Base-by-base conservation (phyloP, 371 early-diverging fungal species). In the Syncephalastrum sp. region DNA sequence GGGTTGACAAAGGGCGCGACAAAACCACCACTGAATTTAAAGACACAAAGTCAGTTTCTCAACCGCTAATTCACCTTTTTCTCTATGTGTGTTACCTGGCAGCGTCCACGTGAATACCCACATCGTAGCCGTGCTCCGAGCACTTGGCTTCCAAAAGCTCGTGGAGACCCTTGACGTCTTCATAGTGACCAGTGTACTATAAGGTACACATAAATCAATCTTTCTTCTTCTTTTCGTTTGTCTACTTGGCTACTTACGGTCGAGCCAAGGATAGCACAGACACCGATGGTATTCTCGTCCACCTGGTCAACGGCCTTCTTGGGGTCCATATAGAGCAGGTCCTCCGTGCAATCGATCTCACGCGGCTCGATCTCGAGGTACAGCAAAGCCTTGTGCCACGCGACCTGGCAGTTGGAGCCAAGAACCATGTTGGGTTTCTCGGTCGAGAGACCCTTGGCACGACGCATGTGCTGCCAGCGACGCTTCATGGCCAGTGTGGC, bases 221-320 rank as follows among this genome's bases (percentile, higher is more conserved):
- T 44, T 29, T 33, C 19, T 33, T 4, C 7, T 14, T 14, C 33
- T 7, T 17, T 42, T 17, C 2, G 10, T 12, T 17, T 42, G 23
- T 38, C 24, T 19, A 21, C 21, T 27, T 23, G 23, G 14, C 23
- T 4, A 63, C 67, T 54, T 69, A 75, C 78, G 15, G 91, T 90
- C 47, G 84, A 84, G 8, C 92, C 92, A 25, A 92, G 70, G 50
- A 82, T 88, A 23, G 80, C 76, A 61, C 70, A 79, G 46, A 88
- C 72, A 67, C 90, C 91, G 44, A 91, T 87, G 8, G 91, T 91
- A 68, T 91, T 91, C 53, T 90, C 90, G 64, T 91, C 89, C 17
- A 83, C 73, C 44, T 75, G 65, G 14, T 79, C 75, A 13, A 75
- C 65, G 45, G 87, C 88, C 59, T 84, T 75, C 33, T 81, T 56